Evolutionary conservation across 441 rosid species (phyloP).

Genomic region (Mallotus repandus): DNA sequence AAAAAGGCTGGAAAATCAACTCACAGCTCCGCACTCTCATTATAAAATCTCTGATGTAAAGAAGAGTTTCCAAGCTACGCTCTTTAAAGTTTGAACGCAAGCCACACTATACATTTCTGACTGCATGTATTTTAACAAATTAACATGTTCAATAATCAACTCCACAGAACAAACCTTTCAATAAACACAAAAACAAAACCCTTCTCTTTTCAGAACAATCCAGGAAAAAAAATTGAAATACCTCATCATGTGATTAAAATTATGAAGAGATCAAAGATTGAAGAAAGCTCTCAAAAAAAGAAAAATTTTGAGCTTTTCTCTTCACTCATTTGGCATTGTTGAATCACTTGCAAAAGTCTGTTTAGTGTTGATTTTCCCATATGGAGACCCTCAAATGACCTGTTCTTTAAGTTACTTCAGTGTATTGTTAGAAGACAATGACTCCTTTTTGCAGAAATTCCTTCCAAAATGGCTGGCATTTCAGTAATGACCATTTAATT

Average conservation of each 20-base stretch:
- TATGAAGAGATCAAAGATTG: not conserved
- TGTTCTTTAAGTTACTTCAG: not conserved
- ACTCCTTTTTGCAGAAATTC: not conserved
- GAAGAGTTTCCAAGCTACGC: not conserved
- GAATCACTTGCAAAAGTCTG: not conserved
- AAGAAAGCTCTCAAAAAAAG: not conserved
- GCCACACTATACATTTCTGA: slow-evolving; percentile 2
- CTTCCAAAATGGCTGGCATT: not conserved
- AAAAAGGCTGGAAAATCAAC: too few species aligned
- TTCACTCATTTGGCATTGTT: not conserved
- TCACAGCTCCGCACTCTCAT: too few species aligned
- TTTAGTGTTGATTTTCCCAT: not conserved
- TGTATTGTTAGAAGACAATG: not conserved
- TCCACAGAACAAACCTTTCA: not conserved
- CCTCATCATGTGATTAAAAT: not conserved
- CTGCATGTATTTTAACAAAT: not conserved
- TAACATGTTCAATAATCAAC: not conserved
- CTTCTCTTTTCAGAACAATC: not conserved
- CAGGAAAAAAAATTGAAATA: not conserved
- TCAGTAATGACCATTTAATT: slow-evolving; percentile 29
- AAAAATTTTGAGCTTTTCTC: not conserved
- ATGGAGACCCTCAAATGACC: not conserved
- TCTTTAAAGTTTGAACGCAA: not conserved
- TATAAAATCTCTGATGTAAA: not conserved
- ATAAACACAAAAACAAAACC: not conserved